These are phyloP conservation scores for Ochetophila trinervis DNA, from an alignment of 306 rosid genomes.

Conservation along the genomic window DNA sequence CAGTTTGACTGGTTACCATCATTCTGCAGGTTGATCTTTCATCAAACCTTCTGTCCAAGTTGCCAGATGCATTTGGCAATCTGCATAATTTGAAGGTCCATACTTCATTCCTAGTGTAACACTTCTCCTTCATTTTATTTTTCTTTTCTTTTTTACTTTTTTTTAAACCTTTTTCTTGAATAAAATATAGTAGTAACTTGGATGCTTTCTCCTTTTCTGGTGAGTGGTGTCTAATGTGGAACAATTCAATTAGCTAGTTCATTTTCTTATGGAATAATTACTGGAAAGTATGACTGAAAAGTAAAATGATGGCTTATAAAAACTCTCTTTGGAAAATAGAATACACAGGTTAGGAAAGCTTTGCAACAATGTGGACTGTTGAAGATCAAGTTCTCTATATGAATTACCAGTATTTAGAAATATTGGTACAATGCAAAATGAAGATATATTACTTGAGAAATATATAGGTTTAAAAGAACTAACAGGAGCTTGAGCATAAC, in stretches of 20 bases:
- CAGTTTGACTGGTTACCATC: conserved; percentile 5
- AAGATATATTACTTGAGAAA: no score
- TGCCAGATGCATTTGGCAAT: conserved; percentile 72
- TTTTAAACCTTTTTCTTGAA: not conserved
- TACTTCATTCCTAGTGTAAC: not conserved
- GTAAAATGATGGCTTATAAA: no score
- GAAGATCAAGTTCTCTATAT: no score
- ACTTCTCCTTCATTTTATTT: not conserved
- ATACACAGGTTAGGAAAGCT: no score
- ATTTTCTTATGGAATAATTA: no score
- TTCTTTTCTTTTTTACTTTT: not conserved
- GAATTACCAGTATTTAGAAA: no score
- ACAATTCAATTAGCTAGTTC: not conserved
- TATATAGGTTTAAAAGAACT: not conserved
- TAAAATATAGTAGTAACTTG: not conserved
- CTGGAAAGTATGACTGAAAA: no score
- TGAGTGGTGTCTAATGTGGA: not conserved
- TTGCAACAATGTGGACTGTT: no score
- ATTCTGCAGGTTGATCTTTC: conserved; percentile 68
- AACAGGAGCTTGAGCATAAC: not conserved
- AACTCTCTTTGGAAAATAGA: no score
- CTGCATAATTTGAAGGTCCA: conserved; percentile 71
- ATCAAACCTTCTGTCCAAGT: conserved; percentile 64
- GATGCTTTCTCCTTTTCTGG: not conserved
- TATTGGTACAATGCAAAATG: no score